Conservation (phyloP, 208 protist genomes). For the Acanthamoeba castellanii region DNA sequence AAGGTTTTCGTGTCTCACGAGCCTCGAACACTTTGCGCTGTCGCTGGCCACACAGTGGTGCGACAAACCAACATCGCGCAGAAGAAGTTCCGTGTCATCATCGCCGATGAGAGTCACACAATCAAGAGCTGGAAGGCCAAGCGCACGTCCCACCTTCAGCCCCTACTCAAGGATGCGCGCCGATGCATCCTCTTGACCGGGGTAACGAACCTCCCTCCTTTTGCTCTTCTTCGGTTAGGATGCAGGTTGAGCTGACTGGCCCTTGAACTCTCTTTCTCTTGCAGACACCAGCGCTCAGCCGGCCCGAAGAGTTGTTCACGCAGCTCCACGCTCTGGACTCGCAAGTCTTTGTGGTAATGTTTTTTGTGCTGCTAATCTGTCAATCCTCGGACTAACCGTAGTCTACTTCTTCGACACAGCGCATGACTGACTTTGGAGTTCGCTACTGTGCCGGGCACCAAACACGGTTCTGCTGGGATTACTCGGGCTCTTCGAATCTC, state of each 20-base stretch:
- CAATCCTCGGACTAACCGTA: neutral
- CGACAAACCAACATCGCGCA: constrained; percentile 15
- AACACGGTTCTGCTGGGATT: constrained; percentile 79
- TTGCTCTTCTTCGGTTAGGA: neutral
- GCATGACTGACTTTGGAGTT: constrained; percentile 90
- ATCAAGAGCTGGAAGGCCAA: constrained; percentile 93
- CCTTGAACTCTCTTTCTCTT: neutral
- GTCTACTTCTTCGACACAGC: neutral
- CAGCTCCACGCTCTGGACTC: constrained; percentile 92
- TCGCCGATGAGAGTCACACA: constrained; percentile 97
- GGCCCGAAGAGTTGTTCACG: constrained; percentile 96
- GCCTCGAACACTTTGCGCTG: neutral
- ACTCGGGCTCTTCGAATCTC: constrained; percentile 63
- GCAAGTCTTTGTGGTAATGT: constrained; percentile 34
- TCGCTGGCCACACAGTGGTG: neutral
- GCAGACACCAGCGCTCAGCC: constrained; percentile 92
- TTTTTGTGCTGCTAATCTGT: neutral
- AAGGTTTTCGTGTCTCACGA: neutral
- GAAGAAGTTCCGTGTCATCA: constrained; percentile 91
- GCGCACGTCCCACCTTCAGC: constrained; percentile 91
- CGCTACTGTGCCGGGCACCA: constrained; percentile 94
- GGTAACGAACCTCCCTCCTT: constrained; percentile 75
- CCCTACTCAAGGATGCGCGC: constrained; percentile 89
- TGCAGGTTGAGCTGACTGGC: neutral
- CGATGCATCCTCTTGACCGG: constrained; percentile 95